Evolutionary conservation across 2,329 filamentous ascomycete genomes (phyloP).

Genomic region (Aspergillus persii): DNA sequence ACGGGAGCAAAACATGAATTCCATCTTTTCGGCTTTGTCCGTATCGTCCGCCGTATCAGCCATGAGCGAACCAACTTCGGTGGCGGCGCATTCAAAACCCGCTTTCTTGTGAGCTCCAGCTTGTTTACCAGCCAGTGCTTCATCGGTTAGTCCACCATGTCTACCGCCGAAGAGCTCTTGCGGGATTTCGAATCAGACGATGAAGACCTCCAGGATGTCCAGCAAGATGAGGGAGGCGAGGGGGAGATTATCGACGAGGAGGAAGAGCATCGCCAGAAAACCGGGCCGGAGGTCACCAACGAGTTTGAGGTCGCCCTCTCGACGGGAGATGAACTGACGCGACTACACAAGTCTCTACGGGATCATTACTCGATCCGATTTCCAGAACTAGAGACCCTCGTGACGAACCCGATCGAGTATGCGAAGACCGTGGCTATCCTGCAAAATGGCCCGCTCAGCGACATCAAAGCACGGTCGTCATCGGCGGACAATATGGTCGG

Average conservation of each 20-base stretch:
- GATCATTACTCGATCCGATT: slow-evolving; percentile 95
- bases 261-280: slow-evolving; percentile 56
- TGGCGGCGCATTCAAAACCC: not conserved
- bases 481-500: slow-evolving; percentile 76
- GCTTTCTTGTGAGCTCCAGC: not conserved
- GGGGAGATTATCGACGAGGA: slow-evolving; percentile 57
- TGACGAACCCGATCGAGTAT: slow-evolving; percentile 91
- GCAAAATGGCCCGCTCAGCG: slow-evolving; percentile 86
- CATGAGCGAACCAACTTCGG: not conserved
- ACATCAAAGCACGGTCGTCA: slow-evolving; percentile 75
- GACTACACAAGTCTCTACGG: slow-evolving; percentile 93
- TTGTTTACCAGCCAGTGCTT: not conserved
- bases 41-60: no score
- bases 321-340: slow-evolving; percentile 87
- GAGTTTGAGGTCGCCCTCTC: slow-evolving; percentile 86
- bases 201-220: slow-evolving; percentile 90
- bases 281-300: slow-evolving; percentile 67
- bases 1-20: no score
- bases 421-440: slow-evolving; percentile 92
- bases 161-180: slow-evolving; percentile 1
- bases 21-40: no score
- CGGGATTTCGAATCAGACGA: slow-evolving; percentile 72
- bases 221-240: slow-evolving; percentile 68
- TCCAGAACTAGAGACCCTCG: slow-evolving; percentile 84
- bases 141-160: not conserved